These are phyloP conservation scores for Lagerstroemia speciosa DNA, from an alignment of 345 rosid species.

Conservation along the genomic window DNA sequence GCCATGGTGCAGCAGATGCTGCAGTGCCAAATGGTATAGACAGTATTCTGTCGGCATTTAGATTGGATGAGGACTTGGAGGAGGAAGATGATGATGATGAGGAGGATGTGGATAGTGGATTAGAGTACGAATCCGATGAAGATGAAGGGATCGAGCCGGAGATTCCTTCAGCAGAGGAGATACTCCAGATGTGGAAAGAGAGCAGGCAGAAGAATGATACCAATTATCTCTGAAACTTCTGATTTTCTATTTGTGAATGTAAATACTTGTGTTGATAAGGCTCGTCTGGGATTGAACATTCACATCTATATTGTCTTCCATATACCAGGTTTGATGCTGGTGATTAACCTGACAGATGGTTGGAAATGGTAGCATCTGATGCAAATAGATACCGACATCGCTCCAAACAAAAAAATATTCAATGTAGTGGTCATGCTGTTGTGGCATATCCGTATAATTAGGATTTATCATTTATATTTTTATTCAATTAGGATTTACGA, in stretches of 20 bases:
- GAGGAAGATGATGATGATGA: constrained; percentile 15
- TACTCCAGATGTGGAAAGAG: constrained; percentile 58
- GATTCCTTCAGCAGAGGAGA: constrained; percentile 56
- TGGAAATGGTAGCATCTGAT: too few relatives aligned
- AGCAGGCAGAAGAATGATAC: constrained; percentile 26
- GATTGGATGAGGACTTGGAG: constrained; percentile 19
- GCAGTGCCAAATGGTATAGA: constrained; percentile 20
- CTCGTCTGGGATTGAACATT: neutral
- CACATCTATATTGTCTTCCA: neutral
- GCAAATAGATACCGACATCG: too few relatives aligned
- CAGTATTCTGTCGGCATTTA: constrained; percentile 24
- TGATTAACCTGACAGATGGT: too few relatives aligned
- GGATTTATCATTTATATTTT: too few relatives aligned
- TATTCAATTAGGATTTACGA: too few relatives aligned
- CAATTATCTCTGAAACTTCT: neutral
- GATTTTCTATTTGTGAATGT: neutral
- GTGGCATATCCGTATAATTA: too few relatives aligned
- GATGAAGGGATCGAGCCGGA: constrained; percentile 17
- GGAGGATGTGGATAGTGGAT: neutral
- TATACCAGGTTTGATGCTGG: neutral
- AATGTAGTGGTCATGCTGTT: too few relatives aligned
- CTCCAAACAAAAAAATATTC: too few relatives aligned
- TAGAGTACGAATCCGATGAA: neutral
- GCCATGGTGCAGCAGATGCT: neutral
- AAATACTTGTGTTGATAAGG: neutral